Base-by-base conservation (phyloP, 345 rosid genomes). In the Eucalyptus tenuipes region DNA sequence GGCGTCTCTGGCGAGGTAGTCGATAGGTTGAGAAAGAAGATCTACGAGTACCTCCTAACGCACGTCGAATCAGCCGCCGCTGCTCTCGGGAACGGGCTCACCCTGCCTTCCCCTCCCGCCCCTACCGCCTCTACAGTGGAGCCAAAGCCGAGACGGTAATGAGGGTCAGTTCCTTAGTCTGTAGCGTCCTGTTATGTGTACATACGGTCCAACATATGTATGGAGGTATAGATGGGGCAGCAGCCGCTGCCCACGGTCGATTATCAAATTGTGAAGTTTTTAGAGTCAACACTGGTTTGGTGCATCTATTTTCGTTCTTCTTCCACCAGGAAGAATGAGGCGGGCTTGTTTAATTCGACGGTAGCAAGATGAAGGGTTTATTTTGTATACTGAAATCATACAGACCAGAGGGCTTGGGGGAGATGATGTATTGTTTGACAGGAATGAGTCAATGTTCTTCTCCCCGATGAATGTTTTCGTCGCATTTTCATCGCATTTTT, bases 41-140 rank as follows among this genome's bases (percentile, higher is more conserved):
- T 97, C 22, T 97, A 96, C 9, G 97, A 95, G 87, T 96, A 97
- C 92, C 97, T 97, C 50, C 95, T 97, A 6, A 95, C 97, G 33
- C 99, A 97, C 49, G 99, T 97, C 6, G 99, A 96, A 90, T 96
- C 97, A 7, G 99, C 99, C 22, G 99, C 99, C 37, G 99, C 98
- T 12, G 99, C 99, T 53, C 94, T 97, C 64, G 97, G 98, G 14
- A 49, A 44, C 7, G 18, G 87, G 29, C 47, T 45, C 16, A 75
- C 84, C 59, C 87, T 22, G 11, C 33, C 87, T 31, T 22, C 87
- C 17, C 68, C 47, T 86, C 68, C 22, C 17, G 47, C 55, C 47
- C 66, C 87, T 37, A 13, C 22, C 17, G 47, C 55, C 64, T 45
- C 87, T 37, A 2, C 87, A 2, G 24, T 0, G 10, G 87, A 86